Base-by-base conservation (phyloP, 139 green algal species). In the Dunaliella primolecta region DNA sequence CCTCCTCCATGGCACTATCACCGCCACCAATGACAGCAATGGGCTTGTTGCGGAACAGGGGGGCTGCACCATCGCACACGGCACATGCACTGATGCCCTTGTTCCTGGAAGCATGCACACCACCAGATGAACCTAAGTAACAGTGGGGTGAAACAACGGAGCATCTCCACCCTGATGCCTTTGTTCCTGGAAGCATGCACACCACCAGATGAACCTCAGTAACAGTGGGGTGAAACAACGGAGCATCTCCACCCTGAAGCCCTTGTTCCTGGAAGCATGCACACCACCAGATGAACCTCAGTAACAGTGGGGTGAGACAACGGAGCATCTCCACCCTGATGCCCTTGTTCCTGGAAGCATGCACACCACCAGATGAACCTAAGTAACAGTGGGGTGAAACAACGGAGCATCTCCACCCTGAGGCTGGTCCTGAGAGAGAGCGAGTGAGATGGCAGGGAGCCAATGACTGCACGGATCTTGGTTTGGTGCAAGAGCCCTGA, bases 11-110 rank as follows among this genome's bases (percentile, higher is more conserved):
- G 29, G 94, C 94, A 78, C 85, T 92, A 88, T 97, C 94, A n/a
- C 94, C 94, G 34, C 92, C 94, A 36, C 94, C 94, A 81, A 98
- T 94, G 1, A 98, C 94, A 20, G 92, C 94, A 55, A 98, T 94
- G 34, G 94, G 94, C 80, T 91, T 93, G 79, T 92, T 90, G 76
- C 95, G 91, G 90, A 98, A 98, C 85, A 98, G 97, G 74, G 95
- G 95, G 1, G 93, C 92, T 2, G 95, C 95, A 7, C 94, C 94
- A 78, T 96, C 94, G 81, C 94, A 96, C 70, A 96, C 93, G 0
- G 94, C 94, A 79, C 94, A 96, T 0, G 94, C 94, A 21, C 76
- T 90, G 83, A 96, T 95, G 57, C 94, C 94, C 80, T 94, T 95
- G 92, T 94, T 96, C 93, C 92, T 84, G 56, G 32, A n/a, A n/a